phyloP scores from a whole-genome alignment of 2,329 filamentous ascomycete genomes.

The Myriosclerotinia scirpicola region DNA sequence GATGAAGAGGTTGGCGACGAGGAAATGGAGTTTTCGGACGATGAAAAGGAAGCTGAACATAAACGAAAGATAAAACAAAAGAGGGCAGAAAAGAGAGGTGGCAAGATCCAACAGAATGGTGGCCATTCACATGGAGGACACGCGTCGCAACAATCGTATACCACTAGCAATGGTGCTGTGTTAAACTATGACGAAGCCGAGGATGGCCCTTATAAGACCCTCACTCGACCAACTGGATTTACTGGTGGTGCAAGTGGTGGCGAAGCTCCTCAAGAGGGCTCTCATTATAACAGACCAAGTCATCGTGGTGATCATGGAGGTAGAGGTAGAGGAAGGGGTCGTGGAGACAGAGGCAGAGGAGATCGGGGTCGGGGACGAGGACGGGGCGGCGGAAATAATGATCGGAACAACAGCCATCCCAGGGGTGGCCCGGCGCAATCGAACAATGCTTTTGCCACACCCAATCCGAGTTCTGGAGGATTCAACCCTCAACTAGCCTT shows the following conservation, averaged over 20 bases:
- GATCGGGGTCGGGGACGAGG: conserved; percentile 34
- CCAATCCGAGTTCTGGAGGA: conserved; percentile 22
- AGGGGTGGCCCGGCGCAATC: conserved; percentile 29
- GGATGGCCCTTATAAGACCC: conserved; percentile 69
- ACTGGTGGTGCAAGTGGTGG: conserved; percentile 43
- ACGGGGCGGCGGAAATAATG: conserved; percentile 34
- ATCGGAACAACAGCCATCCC: conserved; percentile 30
- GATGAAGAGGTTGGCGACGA: conserved; percentile 87
- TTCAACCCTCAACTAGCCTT: conserved; percentile 26
- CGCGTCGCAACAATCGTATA: conserved; percentile 40
- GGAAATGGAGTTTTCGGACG: conserved; percentile 93
- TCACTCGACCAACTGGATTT: conserved; percentile 66
- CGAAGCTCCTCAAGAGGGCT: conserved; percentile 44
- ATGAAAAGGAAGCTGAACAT: conserved; percentile 87
- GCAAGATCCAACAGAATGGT: conserved; percentile 49
- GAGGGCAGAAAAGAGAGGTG: conserved; percentile 56
- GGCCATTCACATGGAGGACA: conserved; percentile 42
- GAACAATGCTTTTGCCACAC: conserved; percentile 22
- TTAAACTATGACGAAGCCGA: conserved; percentile 69
- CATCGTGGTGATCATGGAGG: conserved; percentile 29
- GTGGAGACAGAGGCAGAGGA: conserved; percentile 31
- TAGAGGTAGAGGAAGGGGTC: conserved; percentile 34
- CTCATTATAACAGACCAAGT: conserved; percentile 27
- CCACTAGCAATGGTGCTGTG: conserved; percentile 44
- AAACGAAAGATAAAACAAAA: conserved; percentile 69